Conservation (phyloP, 257 asterid species). For the Fraxinus cuspidata region DNA sequence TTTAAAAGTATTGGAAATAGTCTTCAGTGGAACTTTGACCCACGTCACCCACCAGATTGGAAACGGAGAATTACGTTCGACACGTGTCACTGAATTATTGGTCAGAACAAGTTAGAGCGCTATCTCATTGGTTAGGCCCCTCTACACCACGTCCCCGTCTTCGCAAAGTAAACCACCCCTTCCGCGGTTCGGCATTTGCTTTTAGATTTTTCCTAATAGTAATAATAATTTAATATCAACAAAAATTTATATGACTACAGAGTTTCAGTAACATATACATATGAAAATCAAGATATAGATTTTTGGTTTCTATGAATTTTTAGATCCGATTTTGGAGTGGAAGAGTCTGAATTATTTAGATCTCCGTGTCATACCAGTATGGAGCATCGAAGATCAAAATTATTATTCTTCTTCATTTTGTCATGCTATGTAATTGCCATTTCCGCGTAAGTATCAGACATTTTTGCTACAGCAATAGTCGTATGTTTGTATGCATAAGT, state of each 20-base stretch:
- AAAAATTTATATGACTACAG: not conserved
- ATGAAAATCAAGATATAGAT: not conserved
- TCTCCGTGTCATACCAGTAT: slow-evolving; percentile 50
- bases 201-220: not conserved
- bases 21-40: not conserved
- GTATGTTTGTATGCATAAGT: not conserved
- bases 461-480: not conserved
- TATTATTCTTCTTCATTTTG: slow-evolving; percentile 48
- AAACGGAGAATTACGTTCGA: not conserved
- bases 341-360: slow-evolving; percentile 28
- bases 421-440: slow-evolving; percentile 55
- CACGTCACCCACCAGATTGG: not conserved
- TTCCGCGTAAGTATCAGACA: slow-evolving; percentile 69
- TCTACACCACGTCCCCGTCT: slow-evolving; percentile 47
- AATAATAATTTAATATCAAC: not conserved
- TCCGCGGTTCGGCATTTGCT: slow-evolving; percentile 28
- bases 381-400: slow-evolving; percentile 73
- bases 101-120: slow-evolving; percentile 28
- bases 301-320: not conserved
- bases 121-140: slow-evolving; percentile 57
- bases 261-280: not conserved
- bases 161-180: slow-evolving; percentile 18
- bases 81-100: slow-evolving; percentile 49
- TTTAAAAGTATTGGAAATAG: not conserved
- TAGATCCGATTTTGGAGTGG: slow-evolving; percentile 35